phyloP scores from a whole-genome alignment of 2,329 filamentous ascomycete genomes.

The Cephalotrichum gorgonifer region DNA sequence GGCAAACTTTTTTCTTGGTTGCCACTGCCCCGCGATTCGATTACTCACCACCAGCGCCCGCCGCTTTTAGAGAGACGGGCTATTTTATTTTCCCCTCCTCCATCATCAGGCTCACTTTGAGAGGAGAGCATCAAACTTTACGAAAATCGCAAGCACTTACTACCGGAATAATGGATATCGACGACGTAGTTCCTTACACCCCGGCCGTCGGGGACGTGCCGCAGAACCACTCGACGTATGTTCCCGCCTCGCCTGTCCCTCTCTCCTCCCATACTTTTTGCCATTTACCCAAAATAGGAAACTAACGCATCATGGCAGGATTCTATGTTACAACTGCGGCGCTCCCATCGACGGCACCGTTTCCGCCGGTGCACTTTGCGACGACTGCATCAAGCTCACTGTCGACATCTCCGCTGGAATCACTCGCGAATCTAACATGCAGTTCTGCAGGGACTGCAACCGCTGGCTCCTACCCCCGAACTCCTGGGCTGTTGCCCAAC shows the following conservation, averaged over 20 bases:
- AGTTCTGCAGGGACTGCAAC: conserved; percentile 91
- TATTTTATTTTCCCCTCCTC: too few relatives aligned
- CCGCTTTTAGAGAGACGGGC: too few relatives aligned
- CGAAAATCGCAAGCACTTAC: too few relatives aligned
- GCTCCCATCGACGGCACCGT: conserved; percentile 89
- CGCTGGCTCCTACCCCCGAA: conserved; percentile 80
- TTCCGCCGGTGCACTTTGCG: conserved; percentile 78
- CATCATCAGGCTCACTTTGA: too few relatives aligned
- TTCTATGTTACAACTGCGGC: conserved; percentile 96
- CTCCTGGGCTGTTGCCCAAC: conserved; percentile 76
- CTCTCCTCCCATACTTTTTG: background rate
- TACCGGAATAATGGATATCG: conserved; percentile 31
- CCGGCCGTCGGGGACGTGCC: conserved; percentile 12
- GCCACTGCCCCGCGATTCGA: too few relatives aligned
- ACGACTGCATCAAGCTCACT: conserved; percentile 90
- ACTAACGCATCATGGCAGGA: conserved; percentile 34
- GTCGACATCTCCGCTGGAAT: conserved; percentile 89
- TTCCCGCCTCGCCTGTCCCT: background rate
- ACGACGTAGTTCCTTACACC: conserved; percentile 29
- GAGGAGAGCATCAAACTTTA: too few relatives aligned
- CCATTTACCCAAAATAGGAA: conserved; percentile 1
- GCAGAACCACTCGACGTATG: conserved; percentile 29
- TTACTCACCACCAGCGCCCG: too few relatives aligned
- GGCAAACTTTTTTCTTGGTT: too few relatives aligned
- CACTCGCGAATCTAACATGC: conserved; percentile 78